These are phyloP conservation scores for Ilyonectria sp. DNA, from an alignment of 2,329 filamentous ascomycete genomes.

Conservation along the genomic window DNA sequence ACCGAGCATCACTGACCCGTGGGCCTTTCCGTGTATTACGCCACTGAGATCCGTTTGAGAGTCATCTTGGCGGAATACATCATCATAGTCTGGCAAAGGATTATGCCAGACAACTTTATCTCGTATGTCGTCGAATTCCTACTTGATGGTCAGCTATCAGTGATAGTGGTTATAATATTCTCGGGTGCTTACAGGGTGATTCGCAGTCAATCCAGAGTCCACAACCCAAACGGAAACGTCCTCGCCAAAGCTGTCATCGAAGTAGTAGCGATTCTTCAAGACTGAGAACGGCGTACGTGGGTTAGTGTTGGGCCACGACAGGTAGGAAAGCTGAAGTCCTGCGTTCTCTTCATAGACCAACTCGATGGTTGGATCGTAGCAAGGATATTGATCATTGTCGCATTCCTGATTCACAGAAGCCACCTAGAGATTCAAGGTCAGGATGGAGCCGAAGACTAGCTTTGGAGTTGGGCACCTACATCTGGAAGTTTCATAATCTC, in stretches of 20 bases:
- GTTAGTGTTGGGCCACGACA: slow-evolving; percentile 6
- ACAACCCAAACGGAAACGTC: slow-evolving; percentile 16
- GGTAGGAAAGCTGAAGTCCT: neutral
- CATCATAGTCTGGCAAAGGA: neutral
- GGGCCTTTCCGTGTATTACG: neutral
- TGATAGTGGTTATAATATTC: too few relatives aligned
- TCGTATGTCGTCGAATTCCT: slow-evolving; percentile 2
- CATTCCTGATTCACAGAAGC: neutral
- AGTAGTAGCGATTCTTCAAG: slow-evolving; percentile 14
- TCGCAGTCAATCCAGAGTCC: neutral
- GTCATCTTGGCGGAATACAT: slow-evolving; percentile 2
- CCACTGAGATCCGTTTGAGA: neutral
- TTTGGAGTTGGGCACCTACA: neutral
- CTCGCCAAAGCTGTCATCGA: slow-evolving; percentile 13
- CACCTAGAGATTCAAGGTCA: neutral
- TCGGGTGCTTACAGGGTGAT: neutral
- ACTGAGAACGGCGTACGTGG: neutral
- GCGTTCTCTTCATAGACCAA: neutral
- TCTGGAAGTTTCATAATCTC: neutral
- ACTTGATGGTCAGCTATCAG: too few relatives aligned
- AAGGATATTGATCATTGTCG: neutral
- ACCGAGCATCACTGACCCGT: slow-evolving; percentile 2
- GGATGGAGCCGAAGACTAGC: too few relatives aligned
- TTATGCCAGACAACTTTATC: neutral
- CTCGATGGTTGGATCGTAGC: slow-evolving; percentile 8